These are phyloP conservation scores for Fusarium tanahbumbuense DNA, from an alignment of 2,329 filamentous ascomycete species.

Conservation along the genomic window DNA sequence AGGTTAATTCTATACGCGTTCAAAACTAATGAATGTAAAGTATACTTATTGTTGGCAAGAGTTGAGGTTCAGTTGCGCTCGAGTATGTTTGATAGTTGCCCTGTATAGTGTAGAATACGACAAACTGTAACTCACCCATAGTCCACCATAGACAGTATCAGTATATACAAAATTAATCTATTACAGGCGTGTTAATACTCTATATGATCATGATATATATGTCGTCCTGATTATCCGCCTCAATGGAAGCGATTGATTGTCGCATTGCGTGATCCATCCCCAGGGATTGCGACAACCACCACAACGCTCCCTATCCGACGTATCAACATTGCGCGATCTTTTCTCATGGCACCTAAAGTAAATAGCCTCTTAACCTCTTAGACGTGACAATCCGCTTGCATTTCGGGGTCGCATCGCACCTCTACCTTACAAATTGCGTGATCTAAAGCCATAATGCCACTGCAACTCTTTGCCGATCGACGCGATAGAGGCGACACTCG, in stretches of 20 bases:
- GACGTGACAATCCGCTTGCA: no score
- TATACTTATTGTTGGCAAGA: not conserved
- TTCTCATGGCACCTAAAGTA: not conserved
- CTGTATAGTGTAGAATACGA: not conserved
- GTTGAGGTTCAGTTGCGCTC: not conserved
- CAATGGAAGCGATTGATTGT: not conserved
- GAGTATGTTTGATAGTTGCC: not conserved
- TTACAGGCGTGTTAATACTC: fast-evolving
- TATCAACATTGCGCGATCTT: slow-evolving; percentile 41
- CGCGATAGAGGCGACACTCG: slow-evolving; percentile 21
- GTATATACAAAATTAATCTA: fast-evolving
- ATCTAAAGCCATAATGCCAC: slow-evolving; percentile 17
- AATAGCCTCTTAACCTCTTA: not conserved
- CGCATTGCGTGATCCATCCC: slow-evolving; percentile 44
- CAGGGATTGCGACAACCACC: slow-evolving; percentile 41
- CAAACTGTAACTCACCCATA: slow-evolving; percentile 1
- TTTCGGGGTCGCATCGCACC: not conserved
- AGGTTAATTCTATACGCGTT: not conserved
- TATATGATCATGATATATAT: not conserved
- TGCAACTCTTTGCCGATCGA: slow-evolving; percentile 1
- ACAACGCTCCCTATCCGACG: slow-evolving; percentile 3
- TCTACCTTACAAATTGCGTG: slow-evolving; percentile 36
- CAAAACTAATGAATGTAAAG: no score
- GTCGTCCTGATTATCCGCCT: not conserved
- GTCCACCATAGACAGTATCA: fast-evolving